Evolutionary conservation across 2,329 filamentous ascomycete species (phyloP), one percentile per base, ranked within the genome.

Genomic region (Hypoxylon sp.): DNA sequence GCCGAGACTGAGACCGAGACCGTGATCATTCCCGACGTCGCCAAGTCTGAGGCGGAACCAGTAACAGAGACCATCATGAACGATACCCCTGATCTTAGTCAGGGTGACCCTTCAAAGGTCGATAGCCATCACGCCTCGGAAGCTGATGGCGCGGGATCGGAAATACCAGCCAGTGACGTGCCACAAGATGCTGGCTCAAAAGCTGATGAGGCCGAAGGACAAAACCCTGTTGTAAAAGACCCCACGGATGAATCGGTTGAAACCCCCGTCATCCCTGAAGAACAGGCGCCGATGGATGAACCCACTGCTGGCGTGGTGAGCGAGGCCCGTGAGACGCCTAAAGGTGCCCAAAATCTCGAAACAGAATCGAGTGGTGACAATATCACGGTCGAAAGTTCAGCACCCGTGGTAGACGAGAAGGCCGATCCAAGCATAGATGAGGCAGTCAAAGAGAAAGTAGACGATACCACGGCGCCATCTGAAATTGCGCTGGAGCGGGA

Each of bases 401-500:
- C 39, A 27, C 47, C 37, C 1, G 11, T 15, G 54, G 19, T 39
- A 10, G 61, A n/a, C n/a, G 32, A 57, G 15, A 47, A 53, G 1
- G 19, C 21, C 19, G 47, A 51, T 3, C 19, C 54, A 37, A 27
- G n/a, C 42, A 15, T 17, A 24, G 51, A 15, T 52, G 27, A 61
- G 10, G 24, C 42, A 10, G 8, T 44, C 24, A 17, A 21, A 29
- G 62, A 65, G 17, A 31, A 61, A 29, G 19, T 15, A 32, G 47
- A n/a, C 15, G 21, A 35, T 27, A 42, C 29, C 3, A 6, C 15
- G 19, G 27, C 24, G 10, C n/a, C 32, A 32, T 21, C 53, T 29
- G 60, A 57, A 21, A 35, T 32, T 47, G 42, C 39, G 6, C 24
- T 60, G 8, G 58, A 65, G 37, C 44, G 51, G 15, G 35, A 53